phyloP scores from a whole-genome alignment of 1,284 basidiomycete genomes.

The Cystobasidiaceae sp. region DNA sequence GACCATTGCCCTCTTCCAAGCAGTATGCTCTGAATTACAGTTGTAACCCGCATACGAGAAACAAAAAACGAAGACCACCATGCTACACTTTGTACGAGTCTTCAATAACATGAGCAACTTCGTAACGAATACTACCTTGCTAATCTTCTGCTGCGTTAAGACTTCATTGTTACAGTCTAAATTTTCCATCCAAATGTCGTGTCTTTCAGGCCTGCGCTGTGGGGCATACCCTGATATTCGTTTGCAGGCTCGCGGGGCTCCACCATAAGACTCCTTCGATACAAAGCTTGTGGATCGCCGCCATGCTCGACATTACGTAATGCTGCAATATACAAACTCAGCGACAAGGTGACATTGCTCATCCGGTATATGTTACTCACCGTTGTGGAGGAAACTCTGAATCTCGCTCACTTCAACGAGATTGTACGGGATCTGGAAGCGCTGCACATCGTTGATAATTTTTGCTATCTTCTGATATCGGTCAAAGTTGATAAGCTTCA shows the following conservation, averaged over 20 bases:
- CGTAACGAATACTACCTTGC: neutral
- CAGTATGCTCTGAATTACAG: too few species aligned
- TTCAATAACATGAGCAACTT: too few species aligned
- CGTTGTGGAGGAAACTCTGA: conserved; percentile 60
- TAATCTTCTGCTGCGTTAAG: neutral
- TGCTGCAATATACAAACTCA: neutral
- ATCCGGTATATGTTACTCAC: neutral
- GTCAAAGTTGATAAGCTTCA: conserved; percentile 90
- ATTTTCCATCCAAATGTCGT: conserved; percentile 18
- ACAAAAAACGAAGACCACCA: too few species aligned
- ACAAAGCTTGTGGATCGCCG: conserved; percentile 23
- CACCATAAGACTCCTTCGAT: conserved; percentile 20
- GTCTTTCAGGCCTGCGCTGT: conserved; percentile 15
- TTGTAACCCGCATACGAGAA: too few species aligned
- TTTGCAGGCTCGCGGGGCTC: conserved; percentile 14
- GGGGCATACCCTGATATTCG: conserved; percentile 16
- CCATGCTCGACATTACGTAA: conserved; percentile 19
- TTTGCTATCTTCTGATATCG: conserved; percentile 68
- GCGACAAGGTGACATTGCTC: neutral
- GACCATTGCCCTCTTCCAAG: too few species aligned
- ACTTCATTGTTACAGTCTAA: neutral
- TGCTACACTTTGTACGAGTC: too few species aligned
- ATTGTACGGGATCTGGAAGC: conserved; percentile 81
- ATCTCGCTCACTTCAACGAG: conserved; percentile 77
- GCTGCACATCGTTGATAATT: conserved; percentile 84